Percentiles rank a stretch among this genome's conserved stretches.
These are phyloP conservation scores for Vanderwaltozyma tropicalis DNA, from an alignment of 805 yeast species.

Conservation along the genomic window DNA sequence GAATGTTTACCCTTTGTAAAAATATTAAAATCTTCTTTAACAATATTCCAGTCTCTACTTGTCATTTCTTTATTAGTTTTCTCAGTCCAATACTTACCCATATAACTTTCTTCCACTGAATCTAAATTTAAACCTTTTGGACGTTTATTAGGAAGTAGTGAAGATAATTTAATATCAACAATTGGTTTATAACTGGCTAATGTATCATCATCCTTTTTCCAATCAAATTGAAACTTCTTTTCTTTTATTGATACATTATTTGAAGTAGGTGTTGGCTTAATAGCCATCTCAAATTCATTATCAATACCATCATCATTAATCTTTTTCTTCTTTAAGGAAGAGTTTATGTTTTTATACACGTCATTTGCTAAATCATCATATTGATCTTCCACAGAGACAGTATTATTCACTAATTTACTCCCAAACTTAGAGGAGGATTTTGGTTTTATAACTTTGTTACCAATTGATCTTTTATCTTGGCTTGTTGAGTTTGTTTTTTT, in stretches of 20 bases:
- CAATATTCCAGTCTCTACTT: constrained; percentile 79
- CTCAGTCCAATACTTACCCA: constrained; percentile 48
- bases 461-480: too few relatives aligned
- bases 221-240: constrained; percentile 49
- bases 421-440: background rate
- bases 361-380: too few relatives aligned
- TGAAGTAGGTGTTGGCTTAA: too few relatives aligned
- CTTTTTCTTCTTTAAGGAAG: too few relatives aligned
- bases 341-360: too few relatives aligned
- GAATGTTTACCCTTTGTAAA: constrained; percentile 36
- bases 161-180: constrained; percentile 20
- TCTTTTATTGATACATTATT: too few relatives aligned
- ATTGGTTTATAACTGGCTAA: constrained; percentile 34
- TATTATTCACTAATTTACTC: background rate
- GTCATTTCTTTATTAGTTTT: constrained; percentile 60
- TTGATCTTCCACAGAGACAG: too few relatives aligned
- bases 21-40: constrained; percentile 69
- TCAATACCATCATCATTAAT: too few relatives aligned
- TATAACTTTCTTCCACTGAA: constrained; percentile 10
- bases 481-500: too few relatives aligned
- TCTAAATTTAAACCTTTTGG: constrained; percentile 7
- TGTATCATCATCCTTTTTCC: constrained; percentile 66
- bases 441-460: too few relatives aligned
- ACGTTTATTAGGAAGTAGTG: constrained; percentile 7
- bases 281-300: too few relatives aligned